Conservation (phyloP, 2,329 filamentous ascomycete species). For the Teratosphaeria nubilosa region DNA sequence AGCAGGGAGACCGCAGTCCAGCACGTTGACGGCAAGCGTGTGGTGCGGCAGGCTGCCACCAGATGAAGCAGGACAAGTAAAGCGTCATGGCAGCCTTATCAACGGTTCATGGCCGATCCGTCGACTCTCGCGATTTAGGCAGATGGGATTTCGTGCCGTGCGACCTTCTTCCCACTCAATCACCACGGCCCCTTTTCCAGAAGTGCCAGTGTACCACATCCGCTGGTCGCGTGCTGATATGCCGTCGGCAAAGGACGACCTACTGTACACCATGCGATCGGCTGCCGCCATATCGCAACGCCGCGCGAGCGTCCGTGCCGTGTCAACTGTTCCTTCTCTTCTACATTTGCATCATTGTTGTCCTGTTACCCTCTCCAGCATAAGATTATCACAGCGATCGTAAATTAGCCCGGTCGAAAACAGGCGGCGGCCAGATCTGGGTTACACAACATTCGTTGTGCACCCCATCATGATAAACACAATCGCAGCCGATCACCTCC, state of each 20-base stretch:
- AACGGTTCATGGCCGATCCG: background rate
- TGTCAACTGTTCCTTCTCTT: background rate
- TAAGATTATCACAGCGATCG: background rate
- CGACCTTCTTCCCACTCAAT: background rate
- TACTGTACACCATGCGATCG: background rate
- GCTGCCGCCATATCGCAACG: background rate
- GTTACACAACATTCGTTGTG: background rate
- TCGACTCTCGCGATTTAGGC: background rate
- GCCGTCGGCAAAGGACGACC: background rate
- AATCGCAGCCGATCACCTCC: conserved; percentile 1
- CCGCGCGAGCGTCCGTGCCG: background rate
- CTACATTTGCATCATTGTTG: background rate
- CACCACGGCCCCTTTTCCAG: background rate
- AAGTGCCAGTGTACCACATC: background rate
- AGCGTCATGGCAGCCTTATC: no score
- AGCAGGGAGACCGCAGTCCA: background rate
- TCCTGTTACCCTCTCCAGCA: background rate
- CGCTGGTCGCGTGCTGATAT: background rate
- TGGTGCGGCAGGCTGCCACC: no score
- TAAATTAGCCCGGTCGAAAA: background rate
- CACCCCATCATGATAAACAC: background rate
- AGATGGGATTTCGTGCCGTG: background rate
- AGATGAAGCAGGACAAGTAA: no score
- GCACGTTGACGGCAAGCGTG: background rate
- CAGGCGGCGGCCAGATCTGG: background rate